Percentiles rank a stretch among this genome's conserved stretches.
phyloP scores from a whole-genome alignment of 2,329 filamentous ascomycete genomes.

The Harringtonia lauricola region DNA sequence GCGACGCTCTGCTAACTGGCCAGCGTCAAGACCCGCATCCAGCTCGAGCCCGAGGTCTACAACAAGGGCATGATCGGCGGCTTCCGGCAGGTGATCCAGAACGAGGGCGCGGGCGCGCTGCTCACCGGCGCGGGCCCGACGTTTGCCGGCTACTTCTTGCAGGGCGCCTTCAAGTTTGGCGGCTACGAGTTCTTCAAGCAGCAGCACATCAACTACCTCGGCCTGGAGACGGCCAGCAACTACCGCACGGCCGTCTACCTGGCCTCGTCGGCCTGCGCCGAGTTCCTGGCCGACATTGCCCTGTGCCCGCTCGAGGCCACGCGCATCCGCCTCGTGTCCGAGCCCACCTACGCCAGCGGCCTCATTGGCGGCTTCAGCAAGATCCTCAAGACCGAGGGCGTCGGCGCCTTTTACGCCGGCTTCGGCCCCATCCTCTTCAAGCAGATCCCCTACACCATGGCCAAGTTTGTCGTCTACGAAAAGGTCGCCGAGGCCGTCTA shows the following conservation, averaged over 20 bases:
- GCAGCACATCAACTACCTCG: slow-evolving; percentile 63
- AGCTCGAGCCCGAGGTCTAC: slow-evolving; percentile 72
- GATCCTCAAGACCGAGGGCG: slow-evolving; percentile 62
- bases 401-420: slow-evolving; percentile 71
- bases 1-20: not conserved
- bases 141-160: slow-evolving; percentile 72
- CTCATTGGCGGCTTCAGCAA: slow-evolving; percentile 62
- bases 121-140: slow-evolving; percentile 70
- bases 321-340: slow-evolving; percentile 72
- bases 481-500: slow-evolving; percentile 64
- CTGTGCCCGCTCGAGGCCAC: slow-evolving; percentile 79
- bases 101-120: slow-evolving; percentile 67
- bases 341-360: slow-evolving; percentile 66
- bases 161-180: slow-evolving; percentile 80
- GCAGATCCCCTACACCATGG: slow-evolving; percentile 78
- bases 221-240: slow-evolving; percentile 57
- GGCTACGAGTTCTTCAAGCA: slow-evolving; percentile 87
- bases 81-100: slow-evolving; percentile 64
- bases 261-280: slow-evolving; percentile 45
- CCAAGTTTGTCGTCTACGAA: slow-evolving; percentile 83
- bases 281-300: slow-evolving; percentile 57
- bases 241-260: slow-evolving; percentile 67
- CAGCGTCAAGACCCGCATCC: slow-evolving; percentile 80
- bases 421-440: slow-evolving; percentile 73
- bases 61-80: slow-evolving; percentile 70